Evolutionary conservation across 176 grass and related monocot genomes (phyloP).

Genomic region (Ensete glaucum): DNA sequence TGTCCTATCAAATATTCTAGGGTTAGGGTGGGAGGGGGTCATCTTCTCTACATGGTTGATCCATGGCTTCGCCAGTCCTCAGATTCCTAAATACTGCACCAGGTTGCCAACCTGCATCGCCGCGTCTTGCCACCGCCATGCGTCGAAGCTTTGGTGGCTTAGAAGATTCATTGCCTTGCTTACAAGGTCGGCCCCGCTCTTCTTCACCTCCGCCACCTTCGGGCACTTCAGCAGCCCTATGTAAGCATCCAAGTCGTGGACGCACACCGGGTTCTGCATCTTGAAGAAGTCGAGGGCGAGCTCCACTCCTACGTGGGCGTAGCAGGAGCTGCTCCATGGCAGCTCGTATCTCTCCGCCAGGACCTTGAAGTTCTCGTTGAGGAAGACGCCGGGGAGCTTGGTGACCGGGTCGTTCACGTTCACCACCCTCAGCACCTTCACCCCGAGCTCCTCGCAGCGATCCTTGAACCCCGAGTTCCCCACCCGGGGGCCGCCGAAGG

Average conservation of each 20-base stretch:
- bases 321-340: slow-evolving; percentile 4
- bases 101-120: neutral
- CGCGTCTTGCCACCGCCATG: neutral
- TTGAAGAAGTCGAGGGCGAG: slow-evolving; percentile 4
- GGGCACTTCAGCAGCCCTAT: neutral
- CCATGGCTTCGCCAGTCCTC: neutral
- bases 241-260: slow-evolving; percentile 8
- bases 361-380: slow-evolving; percentile 2
- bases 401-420: slow-evolving; percentile 20
- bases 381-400: slow-evolving; percentile 8
- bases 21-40: neutral
- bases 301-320: slow-evolving; percentile 7
- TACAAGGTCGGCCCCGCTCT: neutral
- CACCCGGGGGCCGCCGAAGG: slow-evolving; percentile 9
- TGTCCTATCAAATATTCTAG: neutral
- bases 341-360: neutral
- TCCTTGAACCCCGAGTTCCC: slow-evolving; percentile 8
- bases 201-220: neutral
- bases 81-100: neutral
- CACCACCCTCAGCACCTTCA: slow-evolving; percentile 12
- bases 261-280: neutral
- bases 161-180: neutral
- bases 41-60: neutral
- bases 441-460: slow-evolving; percentile 1
- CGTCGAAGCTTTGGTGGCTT: neutral